These are phyloP conservation scores for Phyllostachys edulis DNA, from an alignment of 176 grass and related monocot genomes.

Conservation along the genomic window DNA sequence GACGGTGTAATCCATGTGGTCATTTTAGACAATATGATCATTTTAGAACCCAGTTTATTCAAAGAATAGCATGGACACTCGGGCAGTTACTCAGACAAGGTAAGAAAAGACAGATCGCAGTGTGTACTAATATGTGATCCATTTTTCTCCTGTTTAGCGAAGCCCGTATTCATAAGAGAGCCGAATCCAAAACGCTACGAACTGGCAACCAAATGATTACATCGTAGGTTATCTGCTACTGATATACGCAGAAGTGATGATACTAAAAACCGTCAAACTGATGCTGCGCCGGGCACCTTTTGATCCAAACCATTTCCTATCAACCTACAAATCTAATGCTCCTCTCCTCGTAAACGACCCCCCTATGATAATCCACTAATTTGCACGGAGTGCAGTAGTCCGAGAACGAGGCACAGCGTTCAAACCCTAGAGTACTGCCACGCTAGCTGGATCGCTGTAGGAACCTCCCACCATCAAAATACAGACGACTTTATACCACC, in stretches of 20 bases:
- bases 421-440: background rate
- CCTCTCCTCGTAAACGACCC: background rate
- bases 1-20: background rate
- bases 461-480: background rate
- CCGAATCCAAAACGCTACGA: background rate
- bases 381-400: background rate
- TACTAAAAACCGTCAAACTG: background rate
- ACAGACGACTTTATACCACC: background rate
- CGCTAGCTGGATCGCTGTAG: background rate
- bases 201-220: background rate
- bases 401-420: background rate
- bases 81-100: background rate
- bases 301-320: background rate
- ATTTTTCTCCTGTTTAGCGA: constrained; percentile 1
- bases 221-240: background rate
- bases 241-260: background rate
- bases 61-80: background rate
- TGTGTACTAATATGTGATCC: background rate
- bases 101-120: background rate
- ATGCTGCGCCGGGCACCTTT: background rate
- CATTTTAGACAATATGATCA: background rate
- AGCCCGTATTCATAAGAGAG: background rate
- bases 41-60: background rate
- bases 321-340: background rate
- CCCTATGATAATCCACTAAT: background rate